Base-by-base conservation (phyloP, 2,329 filamentous ascomycete species). In the Apiospora saccharicola region DNA sequence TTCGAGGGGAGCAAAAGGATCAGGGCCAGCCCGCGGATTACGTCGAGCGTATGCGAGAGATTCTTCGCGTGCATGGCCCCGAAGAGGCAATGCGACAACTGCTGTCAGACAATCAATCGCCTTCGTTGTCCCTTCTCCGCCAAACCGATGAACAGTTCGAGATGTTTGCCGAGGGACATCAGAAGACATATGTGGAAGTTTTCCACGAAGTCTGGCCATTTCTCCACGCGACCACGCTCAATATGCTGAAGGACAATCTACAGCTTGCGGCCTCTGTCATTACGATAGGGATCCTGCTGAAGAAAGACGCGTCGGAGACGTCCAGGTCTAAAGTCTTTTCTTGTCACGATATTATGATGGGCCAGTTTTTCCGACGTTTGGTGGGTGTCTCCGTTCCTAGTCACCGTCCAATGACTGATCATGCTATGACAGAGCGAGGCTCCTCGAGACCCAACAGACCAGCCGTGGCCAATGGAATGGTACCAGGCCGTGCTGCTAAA, bases 201-300 rank as follows among this genome's bases (percentile, higher is more conserved):
- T 72, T 72, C 14, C 71, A 72, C 16, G 41, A 44, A 19, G 53
- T 26, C 22, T 72, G 71, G 71, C 46, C 61, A 7, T n/a, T 72
- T 0, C 43, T 72, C 5, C 71, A 70, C n/a, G 19, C 53, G 8
- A 7, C 24, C 1, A 49, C 57, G 19, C 67, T 72, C 14, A n/a
- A 61, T n/a, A 4, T 26, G 13, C 6, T 37, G 4, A 51, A 22
- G 22, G 71, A 61, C 22, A 26, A 67, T 41, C 68, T 72, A 13
- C 37, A 51, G 3, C 19, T 72, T 19, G 24, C 53, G 4, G 12
- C 68, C 44, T 70, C 71, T 19, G n/a, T 72, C 24, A 57, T 72
- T n/a, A 12, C 51, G 1, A 70, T 70, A 30, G 71, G 44, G 26
- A 26, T 61, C 53, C n/a, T 72, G 22, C 41, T 64, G 19, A 64